phyloP scores from a whole-genome alignment of 257 asterid species.

The Ilex asprella region DNA sequence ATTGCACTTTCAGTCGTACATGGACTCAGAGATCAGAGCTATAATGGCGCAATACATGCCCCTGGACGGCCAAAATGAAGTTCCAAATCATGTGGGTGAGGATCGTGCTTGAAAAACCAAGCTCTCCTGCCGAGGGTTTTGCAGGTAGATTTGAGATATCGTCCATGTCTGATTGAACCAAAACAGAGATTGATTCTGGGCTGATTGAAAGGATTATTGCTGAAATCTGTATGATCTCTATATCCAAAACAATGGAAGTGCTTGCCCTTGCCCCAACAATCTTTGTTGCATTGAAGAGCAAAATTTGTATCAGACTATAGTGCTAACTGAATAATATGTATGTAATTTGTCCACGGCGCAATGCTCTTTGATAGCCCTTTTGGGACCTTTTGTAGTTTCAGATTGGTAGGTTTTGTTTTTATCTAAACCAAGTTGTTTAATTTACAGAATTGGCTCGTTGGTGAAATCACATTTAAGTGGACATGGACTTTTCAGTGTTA shows the following conservation, averaged over 20 bases:
- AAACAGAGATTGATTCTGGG: neutral
- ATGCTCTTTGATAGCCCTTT: no score
- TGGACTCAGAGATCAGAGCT: slow-evolving; percentile 96
- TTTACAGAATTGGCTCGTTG: no score
- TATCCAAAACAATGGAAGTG: neutral
- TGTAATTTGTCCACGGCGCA: no score
- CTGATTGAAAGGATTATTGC: neutral
- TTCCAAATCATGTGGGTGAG: slow-evolving; percentile 46
- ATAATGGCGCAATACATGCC: slow-evolving; percentile 98
- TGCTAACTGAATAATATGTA: no score
- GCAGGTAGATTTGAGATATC: slow-evolving; percentile 10
- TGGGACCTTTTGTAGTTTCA: no score
- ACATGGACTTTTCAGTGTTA: no score
- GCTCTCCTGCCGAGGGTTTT: slow-evolving; percentile 11
- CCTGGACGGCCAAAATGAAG: slow-evolving; percentile 70
- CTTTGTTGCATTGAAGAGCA: no score
- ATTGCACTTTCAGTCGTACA: slow-evolving; percentile 51
- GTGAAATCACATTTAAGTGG: no score
- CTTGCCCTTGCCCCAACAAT: neutral
- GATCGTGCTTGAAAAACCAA: slow-evolving; percentile 46
- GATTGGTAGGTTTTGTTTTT: no score
- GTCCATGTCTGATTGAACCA: neutral
- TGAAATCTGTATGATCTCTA: neutral
- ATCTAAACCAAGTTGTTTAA: no score
- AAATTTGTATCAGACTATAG: no score